phyloP scores from a whole-genome alignment of 805 yeast genomes.

The Candida morakotiae region DNA sequence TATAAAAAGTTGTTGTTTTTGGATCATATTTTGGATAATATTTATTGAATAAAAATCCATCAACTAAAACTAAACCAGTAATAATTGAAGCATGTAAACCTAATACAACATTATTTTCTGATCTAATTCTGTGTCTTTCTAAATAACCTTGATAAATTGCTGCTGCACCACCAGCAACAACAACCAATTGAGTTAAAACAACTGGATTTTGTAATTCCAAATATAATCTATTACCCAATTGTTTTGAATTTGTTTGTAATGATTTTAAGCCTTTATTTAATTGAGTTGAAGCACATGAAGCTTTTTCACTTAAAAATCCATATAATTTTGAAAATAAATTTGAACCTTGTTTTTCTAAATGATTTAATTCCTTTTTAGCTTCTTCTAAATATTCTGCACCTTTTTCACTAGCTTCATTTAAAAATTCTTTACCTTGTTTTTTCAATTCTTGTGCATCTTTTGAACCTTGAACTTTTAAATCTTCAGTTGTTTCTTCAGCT shows the following conservation, averaged over 20 bases:
- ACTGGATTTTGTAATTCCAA: constrained; percentile 59
- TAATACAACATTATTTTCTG: constrained; percentile 41
- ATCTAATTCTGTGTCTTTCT: constrained; percentile 47
- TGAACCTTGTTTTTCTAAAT: constrained; percentile 19
- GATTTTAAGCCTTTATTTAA: constrained; percentile 5
- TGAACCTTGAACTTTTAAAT: constrained; percentile 10
- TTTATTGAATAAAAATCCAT: constrained; percentile 49
- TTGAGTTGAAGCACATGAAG: constrained; percentile 11
- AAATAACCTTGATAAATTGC: constrained; percentile 48
- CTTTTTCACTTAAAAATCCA: constrained; percentile 12
- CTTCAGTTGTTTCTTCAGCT: constrained; percentile 11
- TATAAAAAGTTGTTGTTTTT: constrained; percentile 9
- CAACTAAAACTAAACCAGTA: constrained; percentile 51
- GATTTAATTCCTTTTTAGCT: constrained; percentile 11
- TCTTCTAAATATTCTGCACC: constrained; percentile 2
- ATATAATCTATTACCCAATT: constrained; percentile 14
- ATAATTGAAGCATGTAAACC: constrained; percentile 49
- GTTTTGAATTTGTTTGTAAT: constrained; percentile 10
- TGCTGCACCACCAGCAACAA: constrained; percentile 44
- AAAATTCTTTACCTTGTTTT: constrained; percentile 16
- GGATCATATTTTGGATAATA: constrained; percentile 55
- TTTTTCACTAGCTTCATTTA: constrained; percentile 12
- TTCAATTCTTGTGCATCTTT: constrained; percentile 4
- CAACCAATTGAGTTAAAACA: constrained; percentile 49
- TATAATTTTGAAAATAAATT: constrained; percentile 19